A percentile compares a stretch with the other conserved stretches of the same genome.
These are phyloP conservation scores for Podaxis pistillaris DNA, from an alignment of 768 basidiomycete species.

Conservation along the genomic window DNA sequence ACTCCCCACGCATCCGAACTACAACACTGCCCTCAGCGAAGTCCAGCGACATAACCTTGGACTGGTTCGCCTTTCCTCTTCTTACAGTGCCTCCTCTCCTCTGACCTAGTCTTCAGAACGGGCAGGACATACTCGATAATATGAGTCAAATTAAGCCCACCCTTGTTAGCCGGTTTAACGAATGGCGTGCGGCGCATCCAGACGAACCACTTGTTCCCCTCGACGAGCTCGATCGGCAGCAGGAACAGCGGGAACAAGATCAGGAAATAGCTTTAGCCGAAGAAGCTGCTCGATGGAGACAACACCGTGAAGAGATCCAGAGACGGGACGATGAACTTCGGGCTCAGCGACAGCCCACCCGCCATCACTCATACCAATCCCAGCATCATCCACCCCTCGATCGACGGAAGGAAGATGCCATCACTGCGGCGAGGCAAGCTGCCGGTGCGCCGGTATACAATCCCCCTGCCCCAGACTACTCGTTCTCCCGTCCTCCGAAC, in stretches of 20 bases:
- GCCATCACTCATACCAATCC: background rate
- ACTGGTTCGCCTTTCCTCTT: slow-evolving; percentile 48
- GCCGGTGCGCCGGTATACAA: background rate
- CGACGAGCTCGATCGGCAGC: slow-evolving; percentile 27
- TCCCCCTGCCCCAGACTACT: slow-evolving; percentile 25
- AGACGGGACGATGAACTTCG: slow-evolving; percentile 35
- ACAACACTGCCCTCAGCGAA: slow-evolving; percentile 48
- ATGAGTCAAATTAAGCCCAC: slow-evolving; percentile 63
- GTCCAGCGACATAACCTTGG: slow-evolving; percentile 67
- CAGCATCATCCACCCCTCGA: slow-evolving; percentile 2
- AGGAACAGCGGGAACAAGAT: slow-evolving; percentile 24
- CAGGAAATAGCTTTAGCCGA: slow-evolving; percentile 30
- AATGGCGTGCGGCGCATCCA: slow-evolving; percentile 50
- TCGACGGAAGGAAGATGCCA: slow-evolving; percentile 23
- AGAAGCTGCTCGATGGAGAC: slow-evolving; percentile 36
- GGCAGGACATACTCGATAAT: slow-evolving; percentile 68
- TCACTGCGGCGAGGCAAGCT: slow-evolving; percentile 19
- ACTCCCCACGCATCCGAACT: slow-evolving; percentile 72
- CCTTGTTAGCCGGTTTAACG: slow-evolving; percentile 63
- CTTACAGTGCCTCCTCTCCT: background rate
- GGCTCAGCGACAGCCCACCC: slow-evolving; percentile 16
- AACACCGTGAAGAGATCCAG: slow-evolving; percentile 30
- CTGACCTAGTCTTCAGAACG: slow-evolving; percentile 48
- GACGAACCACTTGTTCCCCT: slow-evolving; percentile 25
- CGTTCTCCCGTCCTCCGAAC: slow-evolving; percentile 29